Evolutionary conservation across 2,329 filamentous ascomycete species (phyloP), one percentile per base, ranked within the genome.

Genomic region (Pestalotiopsis sp.): DNA sequence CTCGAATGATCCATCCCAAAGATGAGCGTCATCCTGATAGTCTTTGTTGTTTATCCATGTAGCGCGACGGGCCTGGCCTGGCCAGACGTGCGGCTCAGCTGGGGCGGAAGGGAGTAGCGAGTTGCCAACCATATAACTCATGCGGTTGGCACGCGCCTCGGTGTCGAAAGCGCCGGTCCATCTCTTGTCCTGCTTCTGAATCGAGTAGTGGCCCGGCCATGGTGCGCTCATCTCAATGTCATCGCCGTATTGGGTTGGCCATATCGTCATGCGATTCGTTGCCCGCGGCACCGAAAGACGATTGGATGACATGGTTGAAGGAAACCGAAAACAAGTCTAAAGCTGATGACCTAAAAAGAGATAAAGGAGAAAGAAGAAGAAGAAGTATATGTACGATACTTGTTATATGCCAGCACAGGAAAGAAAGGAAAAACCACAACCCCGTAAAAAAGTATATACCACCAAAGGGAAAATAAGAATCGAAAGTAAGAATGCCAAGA

Each of bases 61-160:
- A 14, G 62, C 57, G 59, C 72, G 67, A 40, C 63, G 62, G 14
- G 40, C 38, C 25, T 71, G 68, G 1, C 71, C 71, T 12, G 69
- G 57, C 70, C 70, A 73, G n/a, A 68, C 57, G 20, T 69, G 69
- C 2, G 65, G 68, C 1, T 23, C 57, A 40, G 56, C 25, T 20
- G 71, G 69, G 13, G 62, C 49, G 27, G 64, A 65, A 5, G 72
- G 72, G 14, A 73, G 70, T 2, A 73, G 70, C 0, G 67, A 65
- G 64, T 73, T 67, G 60, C 72, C 72, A 56, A 72, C 72, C 36
- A 71, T 70, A 49, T 71, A 40, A 60, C 72, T 73, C 72, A 73
- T 72, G 57, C 70, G 69, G 20, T 68, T 67, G 56, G 72, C 72
- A 61, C 70, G 70, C 14, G 70, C 72, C 68, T 73, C 72, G 12